Evolutionary conservation across 2,329 filamentous ascomycete genomes (phyloP).

Genomic region (Fusarium zealandicum): DNA sequence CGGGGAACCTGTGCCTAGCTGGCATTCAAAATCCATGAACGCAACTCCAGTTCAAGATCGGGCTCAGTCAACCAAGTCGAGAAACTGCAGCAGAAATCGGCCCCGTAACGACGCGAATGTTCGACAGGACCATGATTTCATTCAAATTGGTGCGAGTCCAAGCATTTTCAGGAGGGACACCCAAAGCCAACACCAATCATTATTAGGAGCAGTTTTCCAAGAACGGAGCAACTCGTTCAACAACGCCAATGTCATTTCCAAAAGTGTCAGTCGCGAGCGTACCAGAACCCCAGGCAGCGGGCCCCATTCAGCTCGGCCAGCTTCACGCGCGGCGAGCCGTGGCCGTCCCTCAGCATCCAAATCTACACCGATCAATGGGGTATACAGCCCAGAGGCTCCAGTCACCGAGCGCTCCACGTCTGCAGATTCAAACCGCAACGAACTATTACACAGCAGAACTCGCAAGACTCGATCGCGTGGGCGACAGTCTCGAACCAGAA

Average conservation of each 20-base stretch:
- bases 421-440: constrained; percentile 23
- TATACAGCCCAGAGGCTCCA: neutral
- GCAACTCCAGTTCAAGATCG: neutral
- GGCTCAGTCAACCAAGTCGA: constrained; percentile 6
- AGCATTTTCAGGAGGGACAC: constrained; percentile 12
- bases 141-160: constrained; percentile 24
- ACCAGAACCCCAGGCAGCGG: neutral
- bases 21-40: neutral
- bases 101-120: neutral
- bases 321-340: constrained; percentile 17
- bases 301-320: neutral
- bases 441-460: constrained; percentile 12
- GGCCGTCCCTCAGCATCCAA: constrained; percentile 24
- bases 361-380: neutral
- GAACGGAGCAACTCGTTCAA: constrained; percentile 24
- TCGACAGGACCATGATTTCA: constrained; percentile 1
- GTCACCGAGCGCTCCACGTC: constrained; percentile 13
- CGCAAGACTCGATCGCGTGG: neutral
- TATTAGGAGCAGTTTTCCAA: neutral
- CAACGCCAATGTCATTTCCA: neutral
- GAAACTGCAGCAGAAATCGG: constrained; percentile 3
- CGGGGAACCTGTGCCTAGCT: constrained; percentile 32
- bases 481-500: constrained; percentile 2
- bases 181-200: neutral
- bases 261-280: no score